A percentile compares a stretch with the other conserved stretches of the same genome.
These are phyloP conservation scores for Neodidymelliopsis sp. DNA, from an alignment of 2,329 filamentous ascomycete species.

Conservation along the genomic window DNA sequence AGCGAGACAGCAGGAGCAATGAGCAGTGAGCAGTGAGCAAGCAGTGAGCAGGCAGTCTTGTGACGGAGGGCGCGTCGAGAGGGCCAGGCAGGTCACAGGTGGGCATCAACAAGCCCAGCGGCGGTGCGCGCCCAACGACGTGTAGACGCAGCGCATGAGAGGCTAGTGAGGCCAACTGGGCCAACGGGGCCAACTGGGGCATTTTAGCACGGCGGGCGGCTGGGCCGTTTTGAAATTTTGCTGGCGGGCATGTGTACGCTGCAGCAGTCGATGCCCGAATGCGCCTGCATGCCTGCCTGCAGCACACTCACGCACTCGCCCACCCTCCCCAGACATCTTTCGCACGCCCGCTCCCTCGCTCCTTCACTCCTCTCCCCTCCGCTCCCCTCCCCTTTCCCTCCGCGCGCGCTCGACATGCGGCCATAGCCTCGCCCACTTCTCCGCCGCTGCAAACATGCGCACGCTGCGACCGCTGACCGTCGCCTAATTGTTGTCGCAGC, in stretches of 20 bases:
- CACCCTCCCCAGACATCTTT: slow-evolving; percentile 22
- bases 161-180: slow-evolving; percentile 12
- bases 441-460: slow-evolving; percentile 14
- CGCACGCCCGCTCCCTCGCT: slow-evolving; percentile 14
- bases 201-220: slow-evolving; percentile 26
- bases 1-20: too few species aligned
- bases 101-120: slow-evolving; percentile 14
- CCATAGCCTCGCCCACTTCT: slow-evolving; percentile 13
- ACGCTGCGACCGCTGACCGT: slow-evolving; percentile 22
- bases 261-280: slow-evolving; percentile 32
- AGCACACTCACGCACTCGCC: slow-evolving; percentile 19
- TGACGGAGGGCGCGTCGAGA: slow-evolving; percentile 7
- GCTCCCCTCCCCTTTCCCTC: slow-evolving; percentile 6
- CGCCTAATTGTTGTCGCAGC: slow-evolving; percentile 26
- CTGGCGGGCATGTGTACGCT: slow-evolving; percentile 29
- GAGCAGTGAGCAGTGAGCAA: not conserved
- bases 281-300: slow-evolving; percentile 29
- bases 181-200: slow-evolving; percentile 17
- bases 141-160: slow-evolving; percentile 34
- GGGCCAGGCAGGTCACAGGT: slow-evolving; percentile 2
- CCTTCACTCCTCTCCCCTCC: not conserved
- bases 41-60: slow-evolving; percentile 5
- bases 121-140: slow-evolving; percentile 35
- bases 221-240: slow-evolving; percentile 36
- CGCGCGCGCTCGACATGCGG: slow-evolving; percentile 19